Base-by-base conservation (phyloP, 2,329 filamentous ascomycete species). In the Aspergillus felis region DNA sequence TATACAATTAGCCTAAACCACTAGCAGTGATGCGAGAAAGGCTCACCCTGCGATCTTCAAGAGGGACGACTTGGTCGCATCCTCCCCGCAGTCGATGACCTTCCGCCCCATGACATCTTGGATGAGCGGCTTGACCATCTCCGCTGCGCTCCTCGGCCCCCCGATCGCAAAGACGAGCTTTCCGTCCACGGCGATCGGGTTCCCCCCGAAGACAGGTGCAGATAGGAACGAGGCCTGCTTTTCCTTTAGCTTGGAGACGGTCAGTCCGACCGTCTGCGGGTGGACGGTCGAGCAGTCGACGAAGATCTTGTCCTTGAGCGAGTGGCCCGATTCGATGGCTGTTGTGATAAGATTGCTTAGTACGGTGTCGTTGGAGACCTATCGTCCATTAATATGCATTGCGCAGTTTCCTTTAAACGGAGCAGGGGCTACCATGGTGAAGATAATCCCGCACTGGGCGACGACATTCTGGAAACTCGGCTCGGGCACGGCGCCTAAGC, bases 251-350 rank as follows among this genome's bases (percentile, higher is more conserved):
- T 71, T 62, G 8, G 69, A 62, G 7, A 72, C 66, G 1, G 74
- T 68, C 1, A 65, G 58, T 2, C 67, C 65, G 9, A 76, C 72
- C 1, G 89, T 91, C 52, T 91, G 85, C 0, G 92, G 91, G 68
- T 93, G 89, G 38, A 96, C 85, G 6, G 92, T 96, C 3, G 90
- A 93, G 79, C 88, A 92, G 68, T 96, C 91, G 20, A 96, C 84
- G 64, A 96, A 88, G 38, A 95, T 79, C 78, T 95, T 96, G 62
- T 87, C 88, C 29, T 80, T 80, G 35, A 89, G 66, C 0, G 70
- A 65, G 14, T 66, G 63, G 3, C 64, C 66, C 3, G 61, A 68
- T 41, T 55, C 64, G 50, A 67, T 52, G 1, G 66, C 66, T 5
- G 68, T 64, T 14, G 66, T 65, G 51, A 71, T 61, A 0, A 76